Base-by-base conservation (phyloP, 1,284 basidiomycete species). In the Chalciporus piperatoides region DNA sequence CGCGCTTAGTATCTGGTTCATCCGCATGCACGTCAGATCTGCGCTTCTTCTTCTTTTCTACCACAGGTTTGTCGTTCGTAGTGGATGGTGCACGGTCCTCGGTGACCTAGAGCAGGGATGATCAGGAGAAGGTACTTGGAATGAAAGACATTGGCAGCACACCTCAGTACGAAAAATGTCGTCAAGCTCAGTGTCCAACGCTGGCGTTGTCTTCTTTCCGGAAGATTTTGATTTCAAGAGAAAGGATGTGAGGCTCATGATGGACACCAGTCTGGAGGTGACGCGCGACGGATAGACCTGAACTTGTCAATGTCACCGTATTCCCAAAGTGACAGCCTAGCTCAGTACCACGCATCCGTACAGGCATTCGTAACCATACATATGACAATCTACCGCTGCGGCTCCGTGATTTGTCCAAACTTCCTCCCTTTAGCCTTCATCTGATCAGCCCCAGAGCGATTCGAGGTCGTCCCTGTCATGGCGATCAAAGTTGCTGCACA, bases 211-310 rank as follows among this genome's bases (percentile, higher is more conserved):
- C 23, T 56, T 52, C 47, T 63, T 66, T 10, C 50, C 47, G 42
- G 56, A 57, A n/a, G 52, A 19, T 40, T 55, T 56, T 24, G 49
- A 30, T 36, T 54, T 56, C 15, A 69, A 37, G 2, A 65, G 56
- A 44, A 69, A 48, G 9, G 51, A 54, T 23, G 67, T 27, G 17
- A 65, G 61, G 41, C 67, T 65, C 64, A 69, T 66, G 25, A 2
- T 39, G 35, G 33, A 12, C 4, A 4, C 14, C 33, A 15, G 15
- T 0, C 6, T 7, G 15, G 15, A n/a, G n/a, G 8, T 9, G 33
- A 9, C n/a, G 25, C 6, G 30, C n/a, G 30, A 32, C 6, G 33
- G 32, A 15, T 15, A 6, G 5, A 8, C 6, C 5, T 8, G 6
- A 9, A n/a, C 30, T 32, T 12, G 5, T 32, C 30, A n/a, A n/a